phyloP scores from a whole-genome alignment of 176 grass and related monocot species.

The Metroxylon sagu region DNA sequence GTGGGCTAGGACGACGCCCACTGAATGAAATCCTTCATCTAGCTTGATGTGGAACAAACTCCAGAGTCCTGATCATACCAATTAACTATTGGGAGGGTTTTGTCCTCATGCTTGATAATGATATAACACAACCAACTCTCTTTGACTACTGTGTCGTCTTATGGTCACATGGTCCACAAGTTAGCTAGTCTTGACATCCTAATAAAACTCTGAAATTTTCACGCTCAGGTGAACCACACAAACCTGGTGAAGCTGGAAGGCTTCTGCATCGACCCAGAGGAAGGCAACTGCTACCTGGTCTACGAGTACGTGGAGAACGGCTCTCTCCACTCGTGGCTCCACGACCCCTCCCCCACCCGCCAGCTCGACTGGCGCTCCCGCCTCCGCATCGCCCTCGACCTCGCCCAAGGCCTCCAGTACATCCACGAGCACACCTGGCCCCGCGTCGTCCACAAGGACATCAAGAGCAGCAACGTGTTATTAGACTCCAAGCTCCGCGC shows the following conservation, averaged over 20 bases:
- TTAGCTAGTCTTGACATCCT: too few species aligned
- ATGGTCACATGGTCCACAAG: too few species aligned
- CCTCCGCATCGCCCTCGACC: slow-evolving; percentile 78
- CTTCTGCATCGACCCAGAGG: slow-evolving; percentile 69
- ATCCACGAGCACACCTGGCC: slow-evolving; percentile 99
- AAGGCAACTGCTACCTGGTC: slow-evolving; percentile 77
- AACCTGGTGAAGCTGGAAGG: slow-evolving; percentile 98
- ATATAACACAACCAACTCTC: too few species aligned
- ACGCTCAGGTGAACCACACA: slow-evolving; percentile 82
- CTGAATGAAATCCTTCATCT: too few species aligned
- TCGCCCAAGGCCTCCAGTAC: slow-evolving; percentile 88
- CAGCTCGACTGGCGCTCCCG: slow-evolving; percentile 60
- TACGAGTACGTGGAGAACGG: slow-evolving; percentile 97
- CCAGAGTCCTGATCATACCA: too few species aligned
- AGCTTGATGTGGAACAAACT: too few species aligned
- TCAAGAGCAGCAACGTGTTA: slow-evolving; percentile 94
- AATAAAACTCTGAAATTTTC: too few species aligned
- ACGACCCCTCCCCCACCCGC: slow-evolving; percentile 20
- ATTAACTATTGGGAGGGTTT: too few species aligned
- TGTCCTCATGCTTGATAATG: too few species aligned
- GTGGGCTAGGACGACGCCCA: too few species aligned
- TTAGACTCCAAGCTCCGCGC: slow-evolving; percentile 61
- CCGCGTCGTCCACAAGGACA: slow-evolving; percentile 97
- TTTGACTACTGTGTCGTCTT: too few species aligned
- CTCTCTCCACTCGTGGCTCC: slow-evolving; percentile 67